A percentile compares a stretch with the other conserved stretches of the same genome.
phyloP scores from a whole-genome alignment of 495 filamentous ascomycete species.

The Penicillium simplicissimum region DNA sequence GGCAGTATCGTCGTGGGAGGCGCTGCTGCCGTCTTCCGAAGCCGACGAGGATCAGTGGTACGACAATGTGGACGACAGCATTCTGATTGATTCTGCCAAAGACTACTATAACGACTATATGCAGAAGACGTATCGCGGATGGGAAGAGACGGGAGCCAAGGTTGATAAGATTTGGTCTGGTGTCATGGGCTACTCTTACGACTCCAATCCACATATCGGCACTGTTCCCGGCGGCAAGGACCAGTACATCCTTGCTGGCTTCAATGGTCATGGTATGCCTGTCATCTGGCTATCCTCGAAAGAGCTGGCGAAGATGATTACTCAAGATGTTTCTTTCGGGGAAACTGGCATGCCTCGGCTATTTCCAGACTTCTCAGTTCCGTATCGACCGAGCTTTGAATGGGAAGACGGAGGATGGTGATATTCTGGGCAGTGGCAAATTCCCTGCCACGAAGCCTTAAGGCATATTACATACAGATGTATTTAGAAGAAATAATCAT shows the following conservation, averaged over 20 bases:
- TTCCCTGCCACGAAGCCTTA: conserved; percentile 18
- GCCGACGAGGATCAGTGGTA: conserved; percentile 61
- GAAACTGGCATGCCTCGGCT: conserved; percentile 37
- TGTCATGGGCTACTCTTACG: conserved; percentile 47
- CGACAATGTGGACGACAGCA: conserved; percentile 48
- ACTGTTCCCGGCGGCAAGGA: conserved; percentile 41
- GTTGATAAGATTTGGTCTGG: conserved; percentile 52
- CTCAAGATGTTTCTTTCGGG: conserved; percentile 33
- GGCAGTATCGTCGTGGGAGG: conserved; percentile 73
- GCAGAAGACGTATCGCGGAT: conserved; percentile 43
- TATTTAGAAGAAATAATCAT: neutral
- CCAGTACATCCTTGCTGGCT: conserved; percentile 52
- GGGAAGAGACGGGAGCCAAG: conserved; percentile 44
- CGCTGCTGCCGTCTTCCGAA: conserved; percentile 46
- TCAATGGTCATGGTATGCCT: conserved; percentile 59
- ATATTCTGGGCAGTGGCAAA: conserved; percentile 22
- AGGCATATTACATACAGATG: neutral
- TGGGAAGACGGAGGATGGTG: conserved; percentile 19
- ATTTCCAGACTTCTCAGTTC: conserved; percentile 33
- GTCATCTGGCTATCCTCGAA: conserved; percentile 44
- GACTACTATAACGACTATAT: conserved; percentile 58
- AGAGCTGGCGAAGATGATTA: conserved; percentile 50
- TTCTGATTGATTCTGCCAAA: conserved; percentile 60
- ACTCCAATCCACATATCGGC: conserved; percentile 52
- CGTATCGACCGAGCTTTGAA: conserved; percentile 22